phyloP scores from a whole-genome alignment of 148 eudicot genomes.

The Gaultheria prostrata region DNA sequence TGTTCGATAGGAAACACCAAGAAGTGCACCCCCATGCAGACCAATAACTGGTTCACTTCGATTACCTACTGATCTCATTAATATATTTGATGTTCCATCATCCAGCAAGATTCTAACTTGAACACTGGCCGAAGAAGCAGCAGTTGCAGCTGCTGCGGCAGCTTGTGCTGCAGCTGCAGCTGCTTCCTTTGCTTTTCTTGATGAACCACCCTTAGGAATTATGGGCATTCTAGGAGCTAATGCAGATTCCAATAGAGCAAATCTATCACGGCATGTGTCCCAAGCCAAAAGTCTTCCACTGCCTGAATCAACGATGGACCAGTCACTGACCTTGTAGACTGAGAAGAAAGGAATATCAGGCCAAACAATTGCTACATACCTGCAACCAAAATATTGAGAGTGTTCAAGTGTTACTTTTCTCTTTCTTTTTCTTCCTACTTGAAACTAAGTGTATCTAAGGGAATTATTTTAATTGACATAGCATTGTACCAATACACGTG shows the following conservation, averaged over 20 bases:
- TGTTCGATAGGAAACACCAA: constrained; percentile 86
- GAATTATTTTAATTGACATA: neutral
- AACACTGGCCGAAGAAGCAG: constrained; percentile 83
- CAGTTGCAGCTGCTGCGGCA: constrained; percentile 89
- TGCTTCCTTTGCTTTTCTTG: constrained; percentile 97
- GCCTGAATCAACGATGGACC: constrained; percentile 97
- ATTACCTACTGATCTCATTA: constrained; percentile 86
- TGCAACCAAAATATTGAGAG: constrained; percentile 29
- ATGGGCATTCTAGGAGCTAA: constrained; percentile 73
- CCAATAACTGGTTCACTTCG: constrained; percentile 87
- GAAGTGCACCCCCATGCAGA: constrained; percentile 90
- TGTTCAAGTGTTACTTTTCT: neutral
- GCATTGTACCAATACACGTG: neutral
- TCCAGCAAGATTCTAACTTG: constrained; percentile 94
- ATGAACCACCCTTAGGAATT: constrained; percentile 80
- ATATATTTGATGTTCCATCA: constrained; percentile 94
- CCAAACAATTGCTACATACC: constrained; percentile 93
- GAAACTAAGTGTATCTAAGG: neutral
- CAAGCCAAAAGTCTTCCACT: constrained; percentile 96
- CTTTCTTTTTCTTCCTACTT: neutral
- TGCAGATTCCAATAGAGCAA: constrained; percentile 86
- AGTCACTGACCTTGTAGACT: constrained; percentile 87
- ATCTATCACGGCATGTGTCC: constrained; percentile 94
- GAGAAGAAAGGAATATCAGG: constrained; percentile 98
- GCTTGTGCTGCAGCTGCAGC: constrained; percentile 94